These are phyloP conservation scores for Coprinopsis marcescibilis DNA, from an alignment of 768 basidiomycete species.

Conservation along the genomic window DNA sequence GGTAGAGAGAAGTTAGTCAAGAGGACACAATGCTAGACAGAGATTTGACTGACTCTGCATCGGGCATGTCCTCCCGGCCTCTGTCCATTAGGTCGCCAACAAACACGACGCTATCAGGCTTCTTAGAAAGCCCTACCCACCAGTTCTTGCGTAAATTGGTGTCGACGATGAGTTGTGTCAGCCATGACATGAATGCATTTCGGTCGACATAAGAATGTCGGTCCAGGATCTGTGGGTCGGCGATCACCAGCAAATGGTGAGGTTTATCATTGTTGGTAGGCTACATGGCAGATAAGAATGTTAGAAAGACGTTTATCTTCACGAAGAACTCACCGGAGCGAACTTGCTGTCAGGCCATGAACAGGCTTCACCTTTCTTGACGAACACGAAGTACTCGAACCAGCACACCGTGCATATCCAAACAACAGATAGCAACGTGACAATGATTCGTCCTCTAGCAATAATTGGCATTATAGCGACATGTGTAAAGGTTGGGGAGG, in stretches of 20 bases:
- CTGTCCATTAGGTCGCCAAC: constrained; percentile 93
- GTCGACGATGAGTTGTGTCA: constrained; percentile 68
- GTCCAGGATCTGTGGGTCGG: constrained; percentile 87
- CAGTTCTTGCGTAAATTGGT: constrained; percentile 83
- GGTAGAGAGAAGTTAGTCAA: constrained; percentile 3
- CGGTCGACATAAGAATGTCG: constrained; percentile 66
- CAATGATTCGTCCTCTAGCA: constrained; percentile 25
- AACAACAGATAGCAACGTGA: constrained; percentile 42
- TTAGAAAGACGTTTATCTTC: too few relatives aligned
- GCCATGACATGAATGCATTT: constrained; percentile 42
- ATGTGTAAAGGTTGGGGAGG: not conserved
- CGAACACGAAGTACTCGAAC: constrained; percentile 63
- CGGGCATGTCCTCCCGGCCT: constrained; percentile 59
- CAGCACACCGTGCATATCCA: constrained; percentile 67
- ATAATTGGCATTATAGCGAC: constrained; percentile 17
- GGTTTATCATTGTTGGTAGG: constrained; percentile 19
- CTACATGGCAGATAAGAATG: too few relatives aligned
- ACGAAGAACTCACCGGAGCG: constrained; percentile 23
- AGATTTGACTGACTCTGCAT: constrained; percentile 53
- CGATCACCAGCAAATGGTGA: constrained; percentile 69
- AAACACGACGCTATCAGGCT: constrained; percentile 72
- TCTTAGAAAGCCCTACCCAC: constrained; percentile 54
- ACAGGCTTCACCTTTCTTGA: constrained; percentile 41
- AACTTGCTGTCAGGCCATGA: constrained; percentile 52
- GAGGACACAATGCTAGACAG: not conserved